Conservation (phyloP, 1,139 yeast species). For the Yamadazyma buinensis region DNA sequence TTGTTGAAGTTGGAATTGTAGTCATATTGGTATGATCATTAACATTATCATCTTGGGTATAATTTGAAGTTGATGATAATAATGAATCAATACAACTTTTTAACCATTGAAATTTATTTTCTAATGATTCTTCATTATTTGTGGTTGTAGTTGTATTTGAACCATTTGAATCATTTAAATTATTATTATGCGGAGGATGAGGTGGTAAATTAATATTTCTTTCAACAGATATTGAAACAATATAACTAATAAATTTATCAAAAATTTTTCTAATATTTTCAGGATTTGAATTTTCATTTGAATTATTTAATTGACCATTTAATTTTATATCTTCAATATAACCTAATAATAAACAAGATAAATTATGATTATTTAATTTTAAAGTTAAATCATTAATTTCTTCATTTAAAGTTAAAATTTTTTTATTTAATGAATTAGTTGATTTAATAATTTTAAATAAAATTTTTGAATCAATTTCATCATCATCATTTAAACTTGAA, state of each 20-base stretch:
- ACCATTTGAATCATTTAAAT: neutral
- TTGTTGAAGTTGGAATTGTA: conserved; percentile 14
- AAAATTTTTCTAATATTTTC: conserved; percentile 13
- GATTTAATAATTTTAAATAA: conserved; percentile 33
- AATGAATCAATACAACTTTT: conserved; percentile 48
- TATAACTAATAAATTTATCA: conserved; percentile 50
- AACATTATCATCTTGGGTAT: conserved; percentile 5
- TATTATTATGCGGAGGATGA: conserved; percentile 12
- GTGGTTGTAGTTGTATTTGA: conserved; percentile 11
- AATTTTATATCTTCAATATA: conserved; percentile 42
- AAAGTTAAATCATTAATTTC: conserved; percentile 30
- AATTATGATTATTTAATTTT: conserved; percentile 36
- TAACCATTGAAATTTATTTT: conserved; percentile 48
- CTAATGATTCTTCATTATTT: conserved; percentile 22
- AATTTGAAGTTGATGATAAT: conserved; percentile 5
- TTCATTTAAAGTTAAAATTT: conserved; percentile 22
- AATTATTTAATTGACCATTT: conserved; percentile 12
- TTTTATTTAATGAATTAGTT: conserved; percentile 30
- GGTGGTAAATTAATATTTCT: conserved; percentile 44
- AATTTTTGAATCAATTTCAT: conserved; percentile 25
- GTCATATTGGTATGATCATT: conserved; percentile 10
- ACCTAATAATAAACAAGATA: conserved; percentile 44
- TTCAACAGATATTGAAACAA: conserved; percentile 55
- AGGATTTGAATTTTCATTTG: conserved; percentile 2
- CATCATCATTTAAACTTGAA: conserved; percentile 20